Base-by-base conservation (phyloP, 1,284 basidiomycete genomes). In the Ceratobasidium sp. region DNA sequence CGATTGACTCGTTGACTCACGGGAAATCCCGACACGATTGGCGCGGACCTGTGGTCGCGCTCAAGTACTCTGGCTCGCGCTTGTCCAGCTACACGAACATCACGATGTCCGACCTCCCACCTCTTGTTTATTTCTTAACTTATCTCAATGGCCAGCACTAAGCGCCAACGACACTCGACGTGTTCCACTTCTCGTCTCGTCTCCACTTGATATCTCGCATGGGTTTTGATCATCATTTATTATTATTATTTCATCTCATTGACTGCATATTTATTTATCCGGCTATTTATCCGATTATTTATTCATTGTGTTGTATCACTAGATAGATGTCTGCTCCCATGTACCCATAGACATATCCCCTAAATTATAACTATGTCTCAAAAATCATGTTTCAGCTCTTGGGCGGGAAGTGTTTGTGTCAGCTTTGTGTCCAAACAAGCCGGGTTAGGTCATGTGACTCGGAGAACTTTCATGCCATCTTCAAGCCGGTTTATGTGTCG, bases 1-100 rank as follows among this genome's bases (percentile, higher is more conserved):
- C 74, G 44, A 52, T 73, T 35, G 61, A 73, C 28, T 47, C 49
- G 30, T 52, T 61, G 49, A 63, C 73, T 67, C 30, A 73, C 44
- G 63, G 64, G 38, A 66, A 73, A 32, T 70, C 72, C 32, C 63
- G 54, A 30, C 73, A 73, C 52, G 44, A 55, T 35, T 73, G 66
- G 67, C 57, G 58, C 63, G 75, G 75, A 32, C 75, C 75, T 47
- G 59, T 76, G 28, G 43, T 94, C 38, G 92, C 91, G 26, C 84
- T 94, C 76, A 94, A 93, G 80, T 93, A 90, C 82, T 93, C 89
- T 76, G 92, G 92, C 38, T 59, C 67, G 26, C 67, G 67, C 44
- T 44, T 71, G 44, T 71, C 67, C 28, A 54, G 57, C 46, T 71
- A 71, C 55, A 59, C 67, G 43, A 71, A 71, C 67, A 71, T 71